A percentile compares a stretch with the other conserved stretches of the same genome.
Conservation (phyloP, 1,139 yeast species). For the Lodderomyces elongisporus region DNA sequence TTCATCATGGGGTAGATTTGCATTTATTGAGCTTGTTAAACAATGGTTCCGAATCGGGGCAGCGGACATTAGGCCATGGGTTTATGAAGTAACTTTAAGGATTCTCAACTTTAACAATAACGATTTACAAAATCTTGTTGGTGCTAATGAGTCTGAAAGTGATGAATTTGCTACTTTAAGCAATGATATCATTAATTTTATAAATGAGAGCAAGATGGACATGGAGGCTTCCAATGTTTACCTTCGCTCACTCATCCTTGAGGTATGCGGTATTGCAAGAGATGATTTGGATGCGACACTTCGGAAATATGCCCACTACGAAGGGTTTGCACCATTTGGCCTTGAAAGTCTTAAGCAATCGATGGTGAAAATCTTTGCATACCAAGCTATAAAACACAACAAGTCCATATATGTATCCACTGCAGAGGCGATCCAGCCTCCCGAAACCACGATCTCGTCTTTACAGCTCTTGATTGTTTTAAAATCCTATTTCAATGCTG, state of each 20-base stretch:
- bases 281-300: constrained; percentile 25
- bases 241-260: constrained; percentile 27
- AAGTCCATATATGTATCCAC: constrained; percentile 30
- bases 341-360: constrained; percentile 29
- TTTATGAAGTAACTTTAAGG: constrained; percentile 7
- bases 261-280: constrained; percentile 34
- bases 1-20: constrained; percentile 7
- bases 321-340: constrained; percentile 31
- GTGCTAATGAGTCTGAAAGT: not conserved
- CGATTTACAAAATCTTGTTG: not conserved
- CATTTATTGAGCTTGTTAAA: constrained; percentile 11
- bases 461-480: constrained; percentile 46
- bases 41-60: constrained; percentile 9
- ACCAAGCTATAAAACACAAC: constrained; percentile 36
- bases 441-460: constrained; percentile 30
- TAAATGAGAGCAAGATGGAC: constrained; percentile 19
- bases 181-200: not conserved
- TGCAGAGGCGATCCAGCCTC: constrained; percentile 41
- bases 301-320: constrained; percentile 32
- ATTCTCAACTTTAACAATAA: constrained; percentile 6
- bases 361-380: constrained; percentile 29
- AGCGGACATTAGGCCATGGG: constrained; percentile 1
- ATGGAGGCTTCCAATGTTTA: constrained; percentile 22
- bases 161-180: not conserved
- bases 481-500: constrained; percentile 30